A percentile compares a stretch with the other conserved stretches of the same genome.
phyloP scores from a whole-genome alignment of 352 stramenopile genomes.

The Pythium phragmiticola region DNA sequence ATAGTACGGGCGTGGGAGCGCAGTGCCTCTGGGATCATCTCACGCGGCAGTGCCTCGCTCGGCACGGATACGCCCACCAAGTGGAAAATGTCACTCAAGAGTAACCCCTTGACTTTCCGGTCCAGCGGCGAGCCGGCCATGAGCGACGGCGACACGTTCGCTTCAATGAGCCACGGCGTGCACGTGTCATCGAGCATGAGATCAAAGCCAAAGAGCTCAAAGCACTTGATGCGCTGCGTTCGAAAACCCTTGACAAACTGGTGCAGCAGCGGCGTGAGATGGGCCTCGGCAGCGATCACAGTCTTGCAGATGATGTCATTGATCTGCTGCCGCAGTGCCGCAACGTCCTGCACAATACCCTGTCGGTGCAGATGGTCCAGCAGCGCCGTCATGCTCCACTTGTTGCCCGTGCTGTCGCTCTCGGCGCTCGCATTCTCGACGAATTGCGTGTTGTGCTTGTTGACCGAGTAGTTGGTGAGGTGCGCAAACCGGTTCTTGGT shows the following conservation, averaged over 20 bases:
- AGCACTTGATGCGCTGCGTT: conserved; percentile 40
- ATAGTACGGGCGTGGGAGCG: neutral
- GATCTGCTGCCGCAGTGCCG: conserved; percentile 38
- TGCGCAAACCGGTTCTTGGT: conserved; percentile 69
- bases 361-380: conserved; percentile 38
- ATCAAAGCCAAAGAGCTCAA: conserved; percentile 78
- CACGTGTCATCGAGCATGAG: conserved; percentile 64
- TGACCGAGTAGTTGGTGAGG: conserved; percentile 79
- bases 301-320: conserved; percentile 66
- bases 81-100: conserved; percentile 81
- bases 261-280: conserved; percentile 57
- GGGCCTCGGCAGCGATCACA: conserved; percentile 63
- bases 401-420: conserved; percentile 52
- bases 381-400: conserved; percentile 66
- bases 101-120: conserved; percentile 67
- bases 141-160: conserved; percentile 78
- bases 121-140: conserved; percentile 77
- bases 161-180: conserved; percentile 69
- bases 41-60: conserved; percentile 29
- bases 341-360: conserved; percentile 35
- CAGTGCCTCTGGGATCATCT: conserved; percentile 27
- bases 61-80: conserved; percentile 65
- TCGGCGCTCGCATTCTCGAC: conserved; percentile 52
- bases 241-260: conserved; percentile 50
- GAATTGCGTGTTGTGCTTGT: conserved; percentile 62